phyloP scores from a whole-genome alignment of 106 monocot genomes.

The Posidonia australis region DNA sequence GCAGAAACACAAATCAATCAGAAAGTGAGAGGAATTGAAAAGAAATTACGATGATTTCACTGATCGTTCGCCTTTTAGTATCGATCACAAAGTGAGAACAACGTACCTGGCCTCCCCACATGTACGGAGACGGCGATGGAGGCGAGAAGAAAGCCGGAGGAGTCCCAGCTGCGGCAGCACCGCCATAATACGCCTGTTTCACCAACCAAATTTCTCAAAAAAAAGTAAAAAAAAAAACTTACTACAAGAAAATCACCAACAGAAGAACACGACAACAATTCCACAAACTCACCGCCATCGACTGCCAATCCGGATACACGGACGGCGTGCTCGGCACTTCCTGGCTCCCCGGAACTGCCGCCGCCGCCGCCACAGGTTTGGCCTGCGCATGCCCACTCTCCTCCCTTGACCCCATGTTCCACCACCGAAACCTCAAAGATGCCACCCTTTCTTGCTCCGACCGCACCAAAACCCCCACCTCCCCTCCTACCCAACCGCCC shows the following conservation, averaged over 20 bases:
- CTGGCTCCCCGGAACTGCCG: neutral
- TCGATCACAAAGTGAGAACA: neutral
- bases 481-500: neutral
- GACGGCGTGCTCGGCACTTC: conserved; percentile 1
- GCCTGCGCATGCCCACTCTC: neutral
- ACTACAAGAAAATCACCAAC: neutral
- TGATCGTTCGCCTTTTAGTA: neutral
- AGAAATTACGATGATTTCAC: neutral
- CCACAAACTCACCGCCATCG: conserved; percentile 7
- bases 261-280: neutral
- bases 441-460: no score
- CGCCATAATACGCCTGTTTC: conserved; percentile 8
- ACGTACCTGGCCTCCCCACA: conserved; percentile 8
- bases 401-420: conserved; percentile 8
- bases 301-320: conserved; percentile 8
- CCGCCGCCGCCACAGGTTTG: neutral
- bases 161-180: conserved; percentile 3
- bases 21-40: neutral
- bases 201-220: neutral
- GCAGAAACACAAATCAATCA: neutral
- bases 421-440: neutral
- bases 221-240: no score
- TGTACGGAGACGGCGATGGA: conserved; percentile 8
- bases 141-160: conserved; percentile 10
- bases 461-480: no score